Evolutionary conservation across 805 yeast species (phyloP), one percentile per base, ranked within the genome.

Genomic region (Saccharomycopsis babjevae): DNA sequence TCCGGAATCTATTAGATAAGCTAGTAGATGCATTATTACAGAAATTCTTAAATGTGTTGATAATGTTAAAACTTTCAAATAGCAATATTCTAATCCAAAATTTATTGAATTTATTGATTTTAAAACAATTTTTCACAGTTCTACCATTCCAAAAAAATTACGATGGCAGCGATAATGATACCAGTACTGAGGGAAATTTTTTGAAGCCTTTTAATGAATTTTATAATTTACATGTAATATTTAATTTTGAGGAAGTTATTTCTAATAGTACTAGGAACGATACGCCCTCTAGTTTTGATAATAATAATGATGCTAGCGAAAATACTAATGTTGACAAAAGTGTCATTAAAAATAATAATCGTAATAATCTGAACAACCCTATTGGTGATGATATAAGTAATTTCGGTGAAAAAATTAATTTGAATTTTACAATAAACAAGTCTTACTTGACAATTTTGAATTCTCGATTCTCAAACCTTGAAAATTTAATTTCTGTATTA

Each of bases 1-100:
- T 82, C 11, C 79, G 96, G 65, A 85, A 85, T 68, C 80, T 89
- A 56, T 80, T 90, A 69, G 96, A 90, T 67, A 84, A 86, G 61
- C 73, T 88, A 18, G 83, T 89, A 28, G 97, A 92, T 60, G 68
- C 79, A 42, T 72, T 88, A 1, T 74, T 84, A 7, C 74, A 73
- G 42, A 80, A 84, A 18, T 83, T 86, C 66, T 68, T 85, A 58
- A 74, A 79, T 34, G 82, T 80, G 60, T 79, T 91, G 58, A 75
- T 82, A 7, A 77, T 78, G 58, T 74, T 88, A 40, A 84, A 82
- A 59, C 96, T 97, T 0, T 73, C 83, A 32, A 72, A 77, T n/a
- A 63, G 70, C 4, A 63, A 58, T 18, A 79, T 79, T 67, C 87
- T 93, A 3, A 97, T 92, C 70, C 97, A 93, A 70, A 76, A 93